These are phyloP conservation scores for Rhodotorula sp. DNA, from an alignment of 1,284 basidiomycete species.

Conservation along the genomic window DNA sequence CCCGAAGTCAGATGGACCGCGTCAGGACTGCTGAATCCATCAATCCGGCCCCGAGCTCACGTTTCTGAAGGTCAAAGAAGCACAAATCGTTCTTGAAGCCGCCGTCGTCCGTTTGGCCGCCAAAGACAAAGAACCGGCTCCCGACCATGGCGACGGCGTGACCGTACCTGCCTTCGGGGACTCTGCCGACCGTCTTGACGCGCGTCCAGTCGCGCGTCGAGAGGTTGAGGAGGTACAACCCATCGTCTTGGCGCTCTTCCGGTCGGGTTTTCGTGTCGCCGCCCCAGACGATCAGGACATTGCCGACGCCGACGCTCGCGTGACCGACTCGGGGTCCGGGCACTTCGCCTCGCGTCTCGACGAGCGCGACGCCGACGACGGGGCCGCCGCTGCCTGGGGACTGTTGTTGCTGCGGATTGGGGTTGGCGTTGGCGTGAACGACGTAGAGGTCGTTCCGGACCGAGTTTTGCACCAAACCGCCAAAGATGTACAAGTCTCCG, in stretches of 20 bases:
- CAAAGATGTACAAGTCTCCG: slow-evolving; percentile 94
- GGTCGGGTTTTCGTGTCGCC: slow-evolving; percentile 82
- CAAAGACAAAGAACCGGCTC: slow-evolving; percentile 90
- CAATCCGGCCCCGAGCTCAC: slow-evolving; percentile 56
- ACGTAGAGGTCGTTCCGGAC: slow-evolving; percentile 93
- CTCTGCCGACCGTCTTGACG: slow-evolving; percentile 68
- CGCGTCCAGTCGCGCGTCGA: slow-evolving; percentile 91
- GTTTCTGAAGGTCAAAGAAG: slow-evolving; percentile 91
- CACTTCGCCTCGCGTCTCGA: slow-evolving; percentile 76
- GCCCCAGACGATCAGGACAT: slow-evolving; percentile 96
- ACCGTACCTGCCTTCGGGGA: slow-evolving; percentile 85
- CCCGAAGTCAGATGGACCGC: background rate
- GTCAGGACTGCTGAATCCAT: background rate
- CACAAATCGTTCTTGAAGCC: slow-evolving; percentile 90
- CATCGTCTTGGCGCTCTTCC: slow-evolving; percentile 84
- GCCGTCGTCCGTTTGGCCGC: slow-evolving; percentile 86
- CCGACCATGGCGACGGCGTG: slow-evolving; percentile 93
- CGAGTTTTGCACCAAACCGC: slow-evolving; percentile 87
- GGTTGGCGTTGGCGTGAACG: slow-evolving; percentile 61
- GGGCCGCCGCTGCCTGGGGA: background rate
- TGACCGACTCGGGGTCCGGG: slow-evolving; percentile 92
- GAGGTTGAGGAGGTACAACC: slow-evolving; percentile 91
- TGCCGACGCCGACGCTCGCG: slow-evolving; percentile 90
- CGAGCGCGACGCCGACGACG: slow-evolving; percentile 51
- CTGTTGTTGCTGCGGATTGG: background rate